Percentiles rank a stretch among this genome's conserved stretches.
Evolutionary conservation across 345 rosid genomes (phyloP).

Genomic region (Hypericum perforatum): DNA sequence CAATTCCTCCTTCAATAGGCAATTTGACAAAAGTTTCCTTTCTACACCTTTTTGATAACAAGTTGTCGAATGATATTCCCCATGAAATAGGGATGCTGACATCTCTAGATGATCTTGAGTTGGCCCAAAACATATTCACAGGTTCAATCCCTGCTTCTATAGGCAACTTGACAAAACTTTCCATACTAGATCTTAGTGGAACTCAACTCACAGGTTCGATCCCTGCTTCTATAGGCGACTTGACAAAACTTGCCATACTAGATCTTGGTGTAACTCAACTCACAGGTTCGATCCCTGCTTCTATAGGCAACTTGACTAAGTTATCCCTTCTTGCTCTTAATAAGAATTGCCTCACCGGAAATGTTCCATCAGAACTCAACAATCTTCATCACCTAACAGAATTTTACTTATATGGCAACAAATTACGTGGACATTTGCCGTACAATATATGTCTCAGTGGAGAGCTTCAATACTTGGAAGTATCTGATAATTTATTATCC

Average conservation of each 20-base stretch:
- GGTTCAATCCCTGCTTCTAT: background rate
- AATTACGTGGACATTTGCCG: conserved; percentile 14
- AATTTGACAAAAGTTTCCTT: background rate
- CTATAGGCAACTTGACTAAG: background rate
- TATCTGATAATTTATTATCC: conserved; percentile 5
- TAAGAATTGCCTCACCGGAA: background rate
- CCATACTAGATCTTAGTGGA: background rate
- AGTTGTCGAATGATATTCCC: conserved; percentile 17
- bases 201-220: conserved; percentile 11
- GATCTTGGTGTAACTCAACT: conserved; percentile 9
- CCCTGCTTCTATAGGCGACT: background rate
- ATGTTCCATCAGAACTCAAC: background rate
- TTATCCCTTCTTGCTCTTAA: background rate
- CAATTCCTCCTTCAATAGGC: conserved; percentile 3
- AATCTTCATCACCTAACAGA: background rate
- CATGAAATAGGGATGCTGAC: conserved; percentile 13
- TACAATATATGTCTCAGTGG: conserved; percentile 8
- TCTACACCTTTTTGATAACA: conserved; percentile 17
- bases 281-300: background rate
- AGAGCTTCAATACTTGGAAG: background rate
- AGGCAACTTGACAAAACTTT: background rate
- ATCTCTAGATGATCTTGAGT: conserved; percentile 10
- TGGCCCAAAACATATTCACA: conserved; percentile 1
- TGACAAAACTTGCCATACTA: conserved; percentile 11
- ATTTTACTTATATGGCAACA: background rate